Base-by-base conservation (phyloP, 2,329 filamentous ascomycete species). In the Neoarthrinium moseri region DNA sequence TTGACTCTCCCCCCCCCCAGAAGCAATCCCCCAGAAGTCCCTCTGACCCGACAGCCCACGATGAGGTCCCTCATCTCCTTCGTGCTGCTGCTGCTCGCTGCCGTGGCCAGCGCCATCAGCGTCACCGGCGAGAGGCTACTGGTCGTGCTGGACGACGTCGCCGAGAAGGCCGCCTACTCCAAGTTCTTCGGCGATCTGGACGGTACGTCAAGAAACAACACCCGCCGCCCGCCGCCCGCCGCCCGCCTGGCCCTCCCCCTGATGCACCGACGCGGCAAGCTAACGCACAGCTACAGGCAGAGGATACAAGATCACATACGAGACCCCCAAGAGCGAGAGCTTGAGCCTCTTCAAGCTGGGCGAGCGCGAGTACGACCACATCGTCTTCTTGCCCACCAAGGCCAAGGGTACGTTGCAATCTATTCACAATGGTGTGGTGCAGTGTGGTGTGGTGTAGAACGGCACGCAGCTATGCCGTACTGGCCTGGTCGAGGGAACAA, bases 331-430 rank as follows among this genome's bases (percentile, higher is more conserved):
- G 72, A 87, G 82, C 65, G 82, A 90, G 43, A 75, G 77, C 41
- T 72, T 97, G 58, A 78, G 81, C 42, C 77, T 99, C 55, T 95
- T 96, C 74, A 77, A 83, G 63, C 83, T 94, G 53, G 94, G 92
- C 63, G 89, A 94, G 72, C 84, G 87, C 66, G 83, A 81, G 52
- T 97, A 91, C 70, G 92, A 97, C 71, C 92, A 99, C 70, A 73
- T 97, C 54, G 69, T 97, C 53, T 78, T 99, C 56, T 82, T 97
- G 53, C 94, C 94, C 43, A 83, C 86, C 49, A 95, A 92, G 70
- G 83, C 89, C 24, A 99, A 99, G 80, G 91, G 87, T 90, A 64
- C 46, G 66, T 57, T 21, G 6, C 10, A 20, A 13, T 46, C 48
- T n/a, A n/a, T n/a, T 58, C 21, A 53, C 39, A 33, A n/a, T n/a